These are phyloP conservation scores for Penicillium sp. DNA, from an alignment of 2,329 filamentous ascomycete species.

Conservation along the genomic window DNA sequence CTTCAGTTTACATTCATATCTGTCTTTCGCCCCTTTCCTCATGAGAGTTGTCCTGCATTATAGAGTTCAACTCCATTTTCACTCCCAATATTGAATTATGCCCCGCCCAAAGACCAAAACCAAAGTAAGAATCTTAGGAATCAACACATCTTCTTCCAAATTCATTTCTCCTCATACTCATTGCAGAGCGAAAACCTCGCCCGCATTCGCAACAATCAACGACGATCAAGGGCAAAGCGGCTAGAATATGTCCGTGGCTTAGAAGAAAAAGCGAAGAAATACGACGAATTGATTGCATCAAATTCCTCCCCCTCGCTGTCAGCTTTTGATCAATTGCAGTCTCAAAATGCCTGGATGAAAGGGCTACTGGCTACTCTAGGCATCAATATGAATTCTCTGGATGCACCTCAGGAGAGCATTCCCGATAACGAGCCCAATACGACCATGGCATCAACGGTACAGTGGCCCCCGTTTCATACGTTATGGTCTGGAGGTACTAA, in stretches of 20 bases:
- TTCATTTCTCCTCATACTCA: neutral
- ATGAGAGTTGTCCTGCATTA: too few species aligned
- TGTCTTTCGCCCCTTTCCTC: too few species aligned
- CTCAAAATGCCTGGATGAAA: conserved; percentile 9
- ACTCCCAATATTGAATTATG: neutral
- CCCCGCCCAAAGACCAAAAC: conserved; percentile 10
- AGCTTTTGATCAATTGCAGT: conserved; percentile 3
- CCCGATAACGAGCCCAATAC: neutral
- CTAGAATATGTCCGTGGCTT: conserved; percentile 8
- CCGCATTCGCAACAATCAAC: conserved; percentile 11
- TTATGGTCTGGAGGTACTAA: neutral
- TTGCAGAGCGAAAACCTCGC: conserved; percentile 10
- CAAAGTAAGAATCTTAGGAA: neutral
- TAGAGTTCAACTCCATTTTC: neutral
- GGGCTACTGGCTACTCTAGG: neutral
- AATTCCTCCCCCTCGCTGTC: neutral
- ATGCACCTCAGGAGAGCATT: neutral
- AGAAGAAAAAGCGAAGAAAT: conserved; percentile 15
- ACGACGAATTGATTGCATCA: conserved; percentile 1
- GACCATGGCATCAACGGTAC: neutral
- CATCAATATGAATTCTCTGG: neutral
- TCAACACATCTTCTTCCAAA: neutral
- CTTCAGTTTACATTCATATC: neutral
- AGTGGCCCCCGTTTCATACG: neutral
- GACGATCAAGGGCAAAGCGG: conserved; percentile 8